Base-by-base conservation (phyloP, 2,329 filamentous ascomycete genomes). In the Mariannaea elegans region DNA sequence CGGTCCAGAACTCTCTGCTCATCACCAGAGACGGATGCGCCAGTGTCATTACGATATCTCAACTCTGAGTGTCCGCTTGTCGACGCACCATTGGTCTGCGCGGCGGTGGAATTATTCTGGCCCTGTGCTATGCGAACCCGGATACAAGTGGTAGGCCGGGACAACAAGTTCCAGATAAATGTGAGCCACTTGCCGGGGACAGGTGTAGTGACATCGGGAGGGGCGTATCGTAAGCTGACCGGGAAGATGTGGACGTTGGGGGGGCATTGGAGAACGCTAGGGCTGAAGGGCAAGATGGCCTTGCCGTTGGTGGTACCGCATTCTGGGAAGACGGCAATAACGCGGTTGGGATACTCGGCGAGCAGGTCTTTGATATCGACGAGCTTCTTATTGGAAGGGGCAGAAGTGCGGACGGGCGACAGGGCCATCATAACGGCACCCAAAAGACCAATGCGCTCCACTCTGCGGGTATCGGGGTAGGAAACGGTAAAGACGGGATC, bases 241-340 rank as follows among this genome's bases (percentile, higher is more conserved):
- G 95, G 94, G 78, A 96, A 98, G 66, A 99, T 92, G 72, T 89
- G 90, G 8, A 89, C 89, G 53, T 84, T 81, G 6, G 86, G 75
- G 0, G 89, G 87, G 0, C 87, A 86, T 14, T 87, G 84, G 3
- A 95, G 80, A 2, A 99, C 82, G 49, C 88, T 90, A 0, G 91
- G 92, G 61, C 90, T 92, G 55, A 97, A 87, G 2, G 93, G 91
- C 12, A 99, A 78, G 63, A 98, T 94, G 4, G 90, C 95, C 67
- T 92, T 90, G 63, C 94, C 94, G 73, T 99, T 99, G 42, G 93
- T 97, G 1, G 95, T 97, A 4, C 91, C 95, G 77, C 91, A 94
- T 78, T 99, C 95, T 12, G 95, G 94, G 75, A 98, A 97, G 2
- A 97, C 87, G 62, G 90, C 93, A 63, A 98, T 86, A 59, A 92